Base-by-base conservation (phyloP, 345 rosid species). In the Noccaea caerulescens region DNA sequence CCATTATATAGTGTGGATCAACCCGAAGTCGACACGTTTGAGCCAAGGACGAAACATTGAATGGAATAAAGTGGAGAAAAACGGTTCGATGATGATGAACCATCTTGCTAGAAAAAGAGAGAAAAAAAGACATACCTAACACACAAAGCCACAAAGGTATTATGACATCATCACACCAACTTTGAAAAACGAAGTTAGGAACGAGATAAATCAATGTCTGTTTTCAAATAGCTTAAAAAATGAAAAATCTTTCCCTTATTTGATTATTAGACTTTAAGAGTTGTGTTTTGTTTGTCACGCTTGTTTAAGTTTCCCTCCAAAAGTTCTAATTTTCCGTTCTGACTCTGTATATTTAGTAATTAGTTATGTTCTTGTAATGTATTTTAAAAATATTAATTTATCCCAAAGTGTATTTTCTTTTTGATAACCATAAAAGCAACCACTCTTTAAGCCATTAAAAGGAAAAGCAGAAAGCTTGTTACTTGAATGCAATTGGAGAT, bases 1-100 rank as follows among this genome's bases (percentile, higher is more conserved):
- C 62, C 62, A 66, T n/a, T 67, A 18, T 18, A 18, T 18, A 59
- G 72, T 67, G 37, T 69, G 46, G 39, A 76, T 69, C 79, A 69
- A 69, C 79, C 71, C 71, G 75, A 69, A 69, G 18, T 69, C 71
- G 75, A 76, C 75, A 76, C 75, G 75, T 76, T 76, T 45, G 58
- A 38, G 53, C 59, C 41, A 76, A 68, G 75, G 63, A 69, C 75
- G 47, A 69, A 62, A 63, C 75, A 63, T 76, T 69, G 79, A 63
- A 62, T 76, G 51, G 25, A 76, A 46, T 55, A 68, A 69, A 69
- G 74, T 76, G 54, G 63, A 55, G 66, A 37, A 34, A 68, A 53
- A 75, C 64, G 73, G 69, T 76, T 76, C 70, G 55, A 27, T 69
- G 64, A 62, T 76, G 79, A 75, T 66, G 72, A 66, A 66, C 60